phyloP scores from a whole-genome alignment of 2,329 filamentous ascomycete genomes.

The Penicillium verrucosum region DNA sequence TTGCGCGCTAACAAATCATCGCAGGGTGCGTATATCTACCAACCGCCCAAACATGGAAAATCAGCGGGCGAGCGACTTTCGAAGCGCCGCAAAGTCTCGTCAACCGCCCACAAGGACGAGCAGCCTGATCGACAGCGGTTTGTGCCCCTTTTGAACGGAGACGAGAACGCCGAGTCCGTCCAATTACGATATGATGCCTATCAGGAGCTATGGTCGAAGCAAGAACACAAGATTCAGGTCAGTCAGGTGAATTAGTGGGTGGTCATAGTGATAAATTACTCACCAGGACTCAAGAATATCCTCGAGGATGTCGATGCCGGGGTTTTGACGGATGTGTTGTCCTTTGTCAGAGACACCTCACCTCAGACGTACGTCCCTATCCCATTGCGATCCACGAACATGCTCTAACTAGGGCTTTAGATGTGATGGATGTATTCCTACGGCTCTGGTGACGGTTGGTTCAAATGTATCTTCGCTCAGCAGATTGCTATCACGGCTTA shows the following conservation, averaged over 20 bases:
- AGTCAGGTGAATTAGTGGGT: constrained; percentile 2
- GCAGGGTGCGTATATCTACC: constrained; percentile 63
- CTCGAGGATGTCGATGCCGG: constrained; percentile 40
- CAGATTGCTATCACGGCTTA: constrained; percentile 38
- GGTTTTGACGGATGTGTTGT: constrained; percentile 37
- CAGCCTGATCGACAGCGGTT: constrained; percentile 28
- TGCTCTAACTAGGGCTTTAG: constrained; percentile 25
- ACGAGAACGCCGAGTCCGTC: constrained; percentile 34
- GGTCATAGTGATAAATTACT: not conserved
- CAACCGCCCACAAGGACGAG: constrained; percentile 22
- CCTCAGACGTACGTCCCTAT: constrained; percentile 33
- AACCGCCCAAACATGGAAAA: constrained; percentile 47
- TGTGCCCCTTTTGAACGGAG: constrained; percentile 39
- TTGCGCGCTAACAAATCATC: constrained; percentile 20
- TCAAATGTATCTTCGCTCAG: constrained; percentile 44
- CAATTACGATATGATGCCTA: constrained; percentile 38
- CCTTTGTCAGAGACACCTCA: constrained; percentile 38
- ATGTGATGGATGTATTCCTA: constrained; percentile 40
- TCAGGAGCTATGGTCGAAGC: constrained; percentile 38
- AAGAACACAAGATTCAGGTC: constrained; percentile 41
- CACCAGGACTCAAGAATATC: constrained; percentile 28
- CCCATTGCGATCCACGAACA: not conserved
- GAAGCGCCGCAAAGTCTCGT: constrained; percentile 58
- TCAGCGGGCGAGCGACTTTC: constrained; percentile 44
- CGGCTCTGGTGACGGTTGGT: constrained; percentile 43